Evolutionary conservation across 1,284 basidiomycete species (phyloP), one percentile per base, ranked within the genome.

Genomic region (Pseudozyma sp.): DNA sequence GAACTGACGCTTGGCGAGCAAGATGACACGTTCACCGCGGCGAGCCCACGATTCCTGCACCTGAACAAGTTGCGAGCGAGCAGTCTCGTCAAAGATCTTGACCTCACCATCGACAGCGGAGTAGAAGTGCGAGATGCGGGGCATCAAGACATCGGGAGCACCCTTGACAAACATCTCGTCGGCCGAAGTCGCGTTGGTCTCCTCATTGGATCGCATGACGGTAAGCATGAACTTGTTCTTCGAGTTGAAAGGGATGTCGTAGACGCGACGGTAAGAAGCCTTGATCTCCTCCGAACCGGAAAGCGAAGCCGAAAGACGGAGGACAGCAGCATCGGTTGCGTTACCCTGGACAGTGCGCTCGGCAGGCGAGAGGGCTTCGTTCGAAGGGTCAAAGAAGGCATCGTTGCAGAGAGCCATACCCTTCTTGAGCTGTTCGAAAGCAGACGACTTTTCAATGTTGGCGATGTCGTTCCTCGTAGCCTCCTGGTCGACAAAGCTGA

Each of bases 191-290:
- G 85, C 52, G 0, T 85, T 52, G 7, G 86, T 68, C 1, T 82
- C 65, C 11, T 87, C 86, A 34, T 88, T 62, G 42, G 55, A 55
- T 64, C 58, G 64, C 59, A 70, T 76, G 40, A 79, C 68, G 48
- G 87, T 88, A 59, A 90, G 87, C 88, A 91, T 90, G 87, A 88
- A 91, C 82, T 91, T 91, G 79, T 90, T 90, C 82, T 88, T 88
- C 14, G 89, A 90, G 83, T 89, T 90, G 86, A 91, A 91, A 7
- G 88, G 71, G 14, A 82, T 76, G 52, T 86, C 86, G 80, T 84
- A 86, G 5, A 86, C 65, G 56, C 85, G 85, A 12, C 77, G 57
- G 85, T 86, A 87, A 40, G 85, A 85, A 11, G 65, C 66, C 38
- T 81, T 76, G n/a, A 79, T 61, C 34, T 81, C 80, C 1, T 73